Base-by-base conservation (phyloP, 257 asterid genomes). In the Solanum paucissectum region DNA sequence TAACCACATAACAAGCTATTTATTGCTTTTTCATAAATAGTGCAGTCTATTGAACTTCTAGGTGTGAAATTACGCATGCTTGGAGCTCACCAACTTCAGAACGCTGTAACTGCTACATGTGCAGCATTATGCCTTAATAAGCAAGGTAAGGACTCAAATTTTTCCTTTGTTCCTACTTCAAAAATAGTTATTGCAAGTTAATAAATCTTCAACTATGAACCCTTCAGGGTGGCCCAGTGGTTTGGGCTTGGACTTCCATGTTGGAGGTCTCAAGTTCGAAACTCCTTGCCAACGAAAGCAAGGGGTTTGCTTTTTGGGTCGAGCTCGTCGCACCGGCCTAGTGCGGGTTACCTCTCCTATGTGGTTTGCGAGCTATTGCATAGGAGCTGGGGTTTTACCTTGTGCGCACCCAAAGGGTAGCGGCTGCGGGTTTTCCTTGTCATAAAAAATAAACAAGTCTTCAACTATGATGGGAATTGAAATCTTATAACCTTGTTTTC, bases 61-160 rank as follows among this genome's bases (percentile, higher is more conserved):
- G 92, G 94, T 91, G 94, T 95, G 88, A 94, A 92, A 89, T 37
- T 97, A 74, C 91, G 89, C 83, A 90, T 97, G 94, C 94, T 97
- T 88, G 99, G 99, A 74, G 87, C 91, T 76, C 99, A 97, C 94
- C 99, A 97, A 91, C 97, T 97, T 87, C 95, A 90, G 89, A 97
- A 97, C 86, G 99, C 99, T 89, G 93, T 91, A 58, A 97, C 98
- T 2, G 99, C 99, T 87, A 91, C 95, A 76, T 95, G 97, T 84
- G 92, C 96, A 23, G 98, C 98, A 38, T 98, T 97, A 89, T 95
- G 98, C 91, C 95, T 97, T 90, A 94, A 94, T 83, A 88, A 89
- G 85, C 96, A 95, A 94, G 99, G 99, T 97, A 87, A 74, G 87
- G 55, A 89, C n/a, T 72, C 29, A 79, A 29, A 9, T 5, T 16